phyloP scores from a whole-genome alignment of 1,284 basidiomycete genomes.

The Fomitopsis schrenkii region DNA sequence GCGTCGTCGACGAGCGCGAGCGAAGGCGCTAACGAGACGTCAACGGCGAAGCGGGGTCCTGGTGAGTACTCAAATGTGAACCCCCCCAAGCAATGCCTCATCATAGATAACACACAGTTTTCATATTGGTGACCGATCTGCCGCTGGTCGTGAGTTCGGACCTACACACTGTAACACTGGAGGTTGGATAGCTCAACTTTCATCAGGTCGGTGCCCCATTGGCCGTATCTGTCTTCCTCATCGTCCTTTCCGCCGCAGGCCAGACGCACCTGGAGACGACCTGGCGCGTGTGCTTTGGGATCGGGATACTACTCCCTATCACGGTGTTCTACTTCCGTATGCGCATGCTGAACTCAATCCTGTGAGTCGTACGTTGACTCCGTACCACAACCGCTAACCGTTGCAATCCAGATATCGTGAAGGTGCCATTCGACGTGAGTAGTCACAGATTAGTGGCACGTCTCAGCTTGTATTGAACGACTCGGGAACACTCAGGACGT shows the following conservation, averaged over 20 bases:
- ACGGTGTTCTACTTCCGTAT: slow-evolving; percentile 71
- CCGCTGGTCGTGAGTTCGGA: slow-evolving; percentile 40
- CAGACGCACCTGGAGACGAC: slow-evolving; percentile 63
- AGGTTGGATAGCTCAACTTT: neutral
- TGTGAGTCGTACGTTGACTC: slow-evolving; percentile 31
- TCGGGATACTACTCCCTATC: slow-evolving; percentile 66
- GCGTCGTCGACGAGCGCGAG: slow-evolving; percentile 64
- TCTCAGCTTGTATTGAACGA: neutral
- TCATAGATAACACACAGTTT: slow-evolving; percentile 32
- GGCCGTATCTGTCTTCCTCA: slow-evolving; percentile 67
- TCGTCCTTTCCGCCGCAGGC: slow-evolving; percentile 66
- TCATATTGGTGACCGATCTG: slow-evolving; percentile 76
- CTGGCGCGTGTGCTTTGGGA: slow-evolving; percentile 75
- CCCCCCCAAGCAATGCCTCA: slow-evolving; percentile 6
- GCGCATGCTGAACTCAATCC: slow-evolving; percentile 64
- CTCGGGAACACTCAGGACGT: slow-evolving; percentile 30
- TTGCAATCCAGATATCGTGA: slow-evolving; percentile 37
- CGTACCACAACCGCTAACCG: neutral
- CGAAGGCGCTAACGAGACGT: slow-evolving; percentile 73
- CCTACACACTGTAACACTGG: neutral
- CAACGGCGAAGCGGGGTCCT: slow-evolving; percentile 57
- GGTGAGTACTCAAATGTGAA: slow-evolving; percentile 27
- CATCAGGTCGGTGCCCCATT: slow-evolving; percentile 63
- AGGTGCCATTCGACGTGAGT: slow-evolving; percentile 57
- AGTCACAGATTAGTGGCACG: too few relatives aligned